These are phyloP conservation scores for Avena atlantica DNA, from an alignment of 176 grass and related monocot species.

Conservation along the genomic window DNA sequence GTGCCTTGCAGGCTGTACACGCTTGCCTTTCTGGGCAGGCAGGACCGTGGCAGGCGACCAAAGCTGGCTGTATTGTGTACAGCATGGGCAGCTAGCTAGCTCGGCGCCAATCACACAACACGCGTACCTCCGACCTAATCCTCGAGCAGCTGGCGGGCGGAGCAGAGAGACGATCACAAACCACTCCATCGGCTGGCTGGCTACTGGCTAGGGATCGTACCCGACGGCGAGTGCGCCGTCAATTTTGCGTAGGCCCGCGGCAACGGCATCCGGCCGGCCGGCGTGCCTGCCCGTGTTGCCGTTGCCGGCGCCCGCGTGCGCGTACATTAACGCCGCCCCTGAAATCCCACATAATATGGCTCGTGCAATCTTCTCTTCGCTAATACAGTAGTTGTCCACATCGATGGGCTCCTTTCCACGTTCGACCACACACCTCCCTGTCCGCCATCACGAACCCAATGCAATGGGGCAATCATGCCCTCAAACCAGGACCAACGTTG, in stretches of 20 bases:
- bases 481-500: background rate
- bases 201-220: background rate
- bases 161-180: background rate
- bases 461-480: background rate
- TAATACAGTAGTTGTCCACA: background rate
- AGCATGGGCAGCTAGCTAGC: background rate
- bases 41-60: background rate
- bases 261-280: slow-evolving; percentile 6
- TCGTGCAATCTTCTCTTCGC: slow-evolving; percentile 32
- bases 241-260: background rate
- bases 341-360: background rate
- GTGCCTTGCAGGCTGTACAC: background rate
- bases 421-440: background rate
- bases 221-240: slow-evolving; percentile 47
- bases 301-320: background rate
- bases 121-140: slow-evolving; percentile 21
- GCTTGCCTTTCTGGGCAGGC: background rate
- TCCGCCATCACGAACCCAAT: background rate
- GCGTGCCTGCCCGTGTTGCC: background rate
- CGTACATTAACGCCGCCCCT: background rate
- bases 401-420: background rate
- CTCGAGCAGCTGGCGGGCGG: slow-evolving; percentile 18
- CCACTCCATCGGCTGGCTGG: background rate
- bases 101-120: background rate
- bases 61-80: background rate